Evolutionary conservation across 169 alveolate species (phyloP).

Genomic region (Eimeria maxima): DNA sequence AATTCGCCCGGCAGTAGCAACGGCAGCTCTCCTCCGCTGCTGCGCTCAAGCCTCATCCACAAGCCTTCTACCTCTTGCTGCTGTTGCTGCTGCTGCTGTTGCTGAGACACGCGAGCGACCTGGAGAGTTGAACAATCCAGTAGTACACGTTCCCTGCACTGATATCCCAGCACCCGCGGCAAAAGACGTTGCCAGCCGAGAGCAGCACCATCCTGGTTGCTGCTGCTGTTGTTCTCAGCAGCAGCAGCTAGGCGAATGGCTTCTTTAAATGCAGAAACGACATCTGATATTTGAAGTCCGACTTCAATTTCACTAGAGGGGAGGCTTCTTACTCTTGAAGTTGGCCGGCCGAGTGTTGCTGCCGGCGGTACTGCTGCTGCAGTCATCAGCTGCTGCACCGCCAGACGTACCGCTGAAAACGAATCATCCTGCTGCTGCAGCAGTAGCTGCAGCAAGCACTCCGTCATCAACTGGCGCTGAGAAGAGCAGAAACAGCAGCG

Average conservation of each 20-base stretch:
- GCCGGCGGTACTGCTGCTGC: conserved; percentile 51
- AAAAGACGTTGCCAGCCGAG: conserved; percentile 43
- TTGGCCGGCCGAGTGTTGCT: background rate
- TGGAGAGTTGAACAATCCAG: conserved; percentile 30
- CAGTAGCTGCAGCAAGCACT: conserved; percentile 71
- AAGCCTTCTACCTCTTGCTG: conserved; percentile 20
- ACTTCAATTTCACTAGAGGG: too few relatives aligned
- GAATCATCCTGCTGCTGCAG: conserved; percentile 37
- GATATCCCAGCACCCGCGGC: conserved; percentile 47
- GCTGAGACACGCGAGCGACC: background rate
- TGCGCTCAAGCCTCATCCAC: conserved; percentile 37
- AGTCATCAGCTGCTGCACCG: conserved; percentile 46
- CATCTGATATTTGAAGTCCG: background rate
- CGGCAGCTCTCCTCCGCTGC: conserved; percentile 52
- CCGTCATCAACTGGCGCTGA: conserved; percentile 58
- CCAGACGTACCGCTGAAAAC: conserved; percentile 30
- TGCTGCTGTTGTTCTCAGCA: conserved; percentile 41
- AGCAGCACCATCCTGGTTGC: background rate
- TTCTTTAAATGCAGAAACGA: conserved; percentile 35
- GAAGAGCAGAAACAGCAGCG: conserved; percentile 1
- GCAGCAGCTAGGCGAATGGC: conserved; percentile 54
- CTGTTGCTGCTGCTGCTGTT: conserved; percentile 67
- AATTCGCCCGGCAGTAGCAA: conserved; percentile 64
- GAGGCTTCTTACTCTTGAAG: background rate
- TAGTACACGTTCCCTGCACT: background rate